A percentile compares a stretch with the other conserved stretches of the same genome.
Conservation (phyloP, 495 filamentous ascomycete species). For the Sporormia fimetaria region DNA sequence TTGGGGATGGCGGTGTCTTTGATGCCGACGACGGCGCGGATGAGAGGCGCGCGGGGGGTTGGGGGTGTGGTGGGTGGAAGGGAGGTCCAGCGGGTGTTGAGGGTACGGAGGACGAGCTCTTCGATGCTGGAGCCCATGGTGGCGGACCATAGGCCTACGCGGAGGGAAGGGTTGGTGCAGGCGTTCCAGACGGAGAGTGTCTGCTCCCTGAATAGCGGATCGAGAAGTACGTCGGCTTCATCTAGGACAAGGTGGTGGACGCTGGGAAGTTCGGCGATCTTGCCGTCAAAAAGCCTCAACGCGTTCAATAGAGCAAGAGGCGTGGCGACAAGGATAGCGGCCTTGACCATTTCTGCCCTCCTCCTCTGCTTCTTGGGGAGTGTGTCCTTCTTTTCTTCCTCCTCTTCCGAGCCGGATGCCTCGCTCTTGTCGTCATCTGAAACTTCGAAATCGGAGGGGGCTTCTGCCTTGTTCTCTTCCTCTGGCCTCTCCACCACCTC, state of each 20-base stretch:
- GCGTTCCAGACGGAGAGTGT: slow-evolving; percentile 77
- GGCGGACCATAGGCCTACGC: slow-evolving; percentile 81
- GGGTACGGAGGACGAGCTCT: slow-evolving; percentile 53
- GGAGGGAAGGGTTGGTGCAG: slow-evolving; percentile 53
- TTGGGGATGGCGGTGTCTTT: slow-evolving; percentile 93
- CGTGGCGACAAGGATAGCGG: slow-evolving; percentile 81
- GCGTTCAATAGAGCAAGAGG: slow-evolving; percentile 69
- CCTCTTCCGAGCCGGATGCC: slow-evolving; percentile 25
- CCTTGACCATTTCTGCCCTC: slow-evolving; percentile 39
- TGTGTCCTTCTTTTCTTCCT: slow-evolving; percentile 14
- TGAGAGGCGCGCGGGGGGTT: slow-evolving; percentile 39
- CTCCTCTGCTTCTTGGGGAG: slow-evolving; percentile 22
- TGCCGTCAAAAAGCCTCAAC: slow-evolving; percentile 39
- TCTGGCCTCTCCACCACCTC: slow-evolving; percentile 43
- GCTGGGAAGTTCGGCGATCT: slow-evolving; percentile 43
- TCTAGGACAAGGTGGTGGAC: slow-evolving; percentile 71
- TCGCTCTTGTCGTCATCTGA: slow-evolving; percentile 28
- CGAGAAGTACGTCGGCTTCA: slow-evolving; percentile 89
- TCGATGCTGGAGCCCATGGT: slow-evolving; percentile 94
- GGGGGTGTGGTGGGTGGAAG: slow-evolving; percentile 23
- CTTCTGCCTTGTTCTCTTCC: slow-evolving; percentile 9
- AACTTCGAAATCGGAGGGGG: too few species aligned
- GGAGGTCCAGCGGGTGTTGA: slow-evolving; percentile 38
- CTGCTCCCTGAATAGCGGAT: slow-evolving; percentile 81
- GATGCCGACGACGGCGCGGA: slow-evolving; percentile 83